These are phyloP conservation scores for Neckera pumila DNA, from an alignment of 225 moss, liverwort and hornwort species.

Conservation along the genomic window DNA sequence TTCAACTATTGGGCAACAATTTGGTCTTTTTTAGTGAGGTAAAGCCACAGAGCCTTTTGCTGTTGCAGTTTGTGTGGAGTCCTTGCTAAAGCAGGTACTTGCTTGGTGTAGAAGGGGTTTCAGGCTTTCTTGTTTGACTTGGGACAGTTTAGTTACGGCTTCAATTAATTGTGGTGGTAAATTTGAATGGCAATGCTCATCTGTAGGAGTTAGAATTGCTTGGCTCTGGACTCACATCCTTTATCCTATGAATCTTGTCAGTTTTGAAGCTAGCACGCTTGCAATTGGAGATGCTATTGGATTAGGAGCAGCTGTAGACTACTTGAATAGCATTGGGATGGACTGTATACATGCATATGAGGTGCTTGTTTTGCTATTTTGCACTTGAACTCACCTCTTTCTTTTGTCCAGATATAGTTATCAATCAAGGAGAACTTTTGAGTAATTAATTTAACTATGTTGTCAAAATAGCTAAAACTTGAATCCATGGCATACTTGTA, in stretches of 20 bases:
- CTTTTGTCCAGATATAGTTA: not conserved
- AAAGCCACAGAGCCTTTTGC: too few relatives aligned
- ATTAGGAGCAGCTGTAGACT: conserved; percentile 72
- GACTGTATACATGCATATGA: conserved; percentile 69
- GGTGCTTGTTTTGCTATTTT: conserved; percentile 14
- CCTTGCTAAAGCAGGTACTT: not conserved
- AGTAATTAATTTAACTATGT: too few relatives aligned
- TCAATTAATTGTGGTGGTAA: not conserved
- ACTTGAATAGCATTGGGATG: conserved; percentile 72
- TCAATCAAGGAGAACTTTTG: not conserved
- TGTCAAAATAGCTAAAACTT: too few relatives aligned
- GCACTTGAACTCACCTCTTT: not conserved
- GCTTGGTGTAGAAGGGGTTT: not conserved
- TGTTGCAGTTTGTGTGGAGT: too few relatives aligned
- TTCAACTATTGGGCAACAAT: too few relatives aligned
- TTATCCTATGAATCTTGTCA: not conserved
- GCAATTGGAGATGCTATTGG: conserved; percentile 86
- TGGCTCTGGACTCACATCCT: not conserved
- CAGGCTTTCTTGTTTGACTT: not conserved
- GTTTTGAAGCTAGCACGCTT: conserved; percentile 88
- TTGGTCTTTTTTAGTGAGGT: too few relatives aligned
- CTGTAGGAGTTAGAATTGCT: not conserved
- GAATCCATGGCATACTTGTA: not conserved
- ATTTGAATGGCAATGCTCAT: not conserved
- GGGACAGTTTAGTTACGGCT: not conserved